Evolutionary conservation across 2,329 filamentous ascomycete genomes (phyloP), one percentile per base, ranked within the genome.

Genomic region (Pochonia chlamydosporia): DNA sequence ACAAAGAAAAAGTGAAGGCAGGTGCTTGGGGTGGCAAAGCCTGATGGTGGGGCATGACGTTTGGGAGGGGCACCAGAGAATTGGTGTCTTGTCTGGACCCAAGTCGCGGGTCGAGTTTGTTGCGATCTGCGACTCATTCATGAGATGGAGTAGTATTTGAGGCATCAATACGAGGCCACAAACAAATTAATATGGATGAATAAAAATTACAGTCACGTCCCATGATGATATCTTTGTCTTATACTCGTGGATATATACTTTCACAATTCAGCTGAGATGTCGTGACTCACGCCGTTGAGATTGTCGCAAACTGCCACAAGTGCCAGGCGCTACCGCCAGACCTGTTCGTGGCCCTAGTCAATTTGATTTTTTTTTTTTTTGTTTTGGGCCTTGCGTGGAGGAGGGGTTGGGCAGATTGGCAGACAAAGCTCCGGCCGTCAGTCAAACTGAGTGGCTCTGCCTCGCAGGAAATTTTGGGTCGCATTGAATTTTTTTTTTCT

Each of bases 31-130:
- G 59, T 61, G 59, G 59, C 59, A 56, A 61, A 44, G 33, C 52
- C 37, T 50, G 49, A 48, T 46, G 53, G 61, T 59, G 59, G 61
- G 56, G 58, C 53, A 62, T 63, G 61, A 62, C 60, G 60, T 62
- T 59, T 53, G 49, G 52, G 48, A 51, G 51, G 52, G 46, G 49
- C 39, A 25, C 25, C 25, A 26, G 10, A 24, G 16, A 24, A 7
- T 11, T 28, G 41, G 18, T 18, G 26, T 6, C n/a, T n/a, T n/a
- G n/a, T n/a, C n/a, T n/a, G n/a, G n/a, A n/a, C n/a, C n/a, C n/a
- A n/a, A n/a, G n/a, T n/a, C n/a, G n/a, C n/a, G n/a, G n/a, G n/a
- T n/a, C n/a, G n/a, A n/a, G n/a, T n/a, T n/a, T n/a, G n/a, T 36
- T 36, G 16, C 16, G 26, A 28, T 28, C 26, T 28, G 26, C 26